phyloP scores from a whole-genome alignment of 495 filamentous ascomycete species.

The Clohesyomyces aquaticus region DNA sequence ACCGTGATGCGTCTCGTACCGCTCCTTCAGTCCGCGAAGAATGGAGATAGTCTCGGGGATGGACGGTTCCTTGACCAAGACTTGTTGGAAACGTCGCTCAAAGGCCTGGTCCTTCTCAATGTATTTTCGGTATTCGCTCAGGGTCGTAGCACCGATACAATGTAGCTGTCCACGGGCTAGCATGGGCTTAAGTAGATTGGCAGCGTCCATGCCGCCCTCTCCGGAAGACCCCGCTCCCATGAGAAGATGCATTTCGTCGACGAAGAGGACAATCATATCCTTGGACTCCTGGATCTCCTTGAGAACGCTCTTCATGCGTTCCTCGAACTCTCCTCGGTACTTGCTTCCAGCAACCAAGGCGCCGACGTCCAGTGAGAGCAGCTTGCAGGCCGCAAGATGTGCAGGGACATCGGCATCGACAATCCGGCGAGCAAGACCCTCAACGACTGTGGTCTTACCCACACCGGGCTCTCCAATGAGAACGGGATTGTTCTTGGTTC shows the following conservation, averaged over 20 bases:
- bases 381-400: conserved; percentile 89
- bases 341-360: conserved; percentile 95
- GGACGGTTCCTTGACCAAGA: conserved; percentile 88
- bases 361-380: conserved; percentile 93
- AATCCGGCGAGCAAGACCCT: conserved; percentile 93
- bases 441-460: conserved; percentile 96
- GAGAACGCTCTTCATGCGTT: conserved; percentile 97
- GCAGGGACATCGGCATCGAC: conserved; percentile 95
- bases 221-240: conserved; percentile 95
- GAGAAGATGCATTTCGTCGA: conserved; percentile 96
- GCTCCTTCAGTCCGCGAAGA: conserved; percentile 93
- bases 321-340: conserved; percentile 96
- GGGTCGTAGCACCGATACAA: conserved; percentile 95
- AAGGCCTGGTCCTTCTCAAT: conserved; percentile 98
- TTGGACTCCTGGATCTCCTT: conserved; percentile 97
- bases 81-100: conserved; percentile 97
- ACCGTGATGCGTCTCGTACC: conserved; percentile 97
- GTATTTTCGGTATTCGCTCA: conserved; percentile 96
- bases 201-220: conserved; percentile 98
- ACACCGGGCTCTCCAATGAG: conserved; percentile 96
- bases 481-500: conserved; percentile 98
- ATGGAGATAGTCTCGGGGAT: conserved; percentile 94
- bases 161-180: conserved; percentile 93
- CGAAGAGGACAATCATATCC: conserved; percentile 95
- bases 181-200: conserved; percentile 97